Base-by-base conservation (phyloP, 495 filamentous ascomycete genomes). In the Penicillium dipodomyicola region DNA sequence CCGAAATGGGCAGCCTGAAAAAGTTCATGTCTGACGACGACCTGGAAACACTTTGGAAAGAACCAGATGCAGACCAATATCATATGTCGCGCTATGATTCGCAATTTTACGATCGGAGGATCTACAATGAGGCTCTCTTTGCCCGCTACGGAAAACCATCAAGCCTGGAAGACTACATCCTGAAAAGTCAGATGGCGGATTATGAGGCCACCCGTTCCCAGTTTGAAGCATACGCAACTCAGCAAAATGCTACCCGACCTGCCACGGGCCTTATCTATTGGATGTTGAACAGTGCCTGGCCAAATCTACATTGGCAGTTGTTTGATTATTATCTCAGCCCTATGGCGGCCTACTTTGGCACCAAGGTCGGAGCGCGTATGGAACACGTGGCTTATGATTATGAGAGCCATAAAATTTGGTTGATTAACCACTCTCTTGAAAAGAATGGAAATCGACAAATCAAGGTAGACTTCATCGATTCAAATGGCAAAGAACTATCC, bases 271-370 rank as follows among this genome's bases (percentile, higher is more conserved):
- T 82, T 2, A 78, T 88, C 6, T 88, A 88, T 68, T 87, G 85
- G 85, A 88, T 87, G 85, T 59, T 86, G 57, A 87, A 84, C 56
- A 79, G 78, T 46, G 84, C 84, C 0, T 87, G 84, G 79, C 84
- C 85, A 10, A 81, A 75, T 42, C 70, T 87, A 37, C 84, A 87
- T 63, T 88, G 85, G 84, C 82, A 84, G 53, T 61, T 87, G 2
- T 85, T 86, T 65, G 84, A 87, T 57, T 85, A 84, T 55, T 87
- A 87, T 58, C 67, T 86, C 25, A 76, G 72, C 20, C 78, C 84
- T 0, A 79, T 77, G 5, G 84, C 81, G 0, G 72, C 79, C 2
- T 87, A 83, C 54, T 87, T 82, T 47, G 85, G 85, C 0, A 75
- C 80, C 4, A 86, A 86, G 59, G 64, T 75, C 0, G 82, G 77